A percentile compares a stretch with the other conserved stretches of the same genome.
These are phyloP conservation scores for Euphrasia arctica DNA, from an alignment of 305 asterid genomes.

Conservation along the genomic window DNA sequence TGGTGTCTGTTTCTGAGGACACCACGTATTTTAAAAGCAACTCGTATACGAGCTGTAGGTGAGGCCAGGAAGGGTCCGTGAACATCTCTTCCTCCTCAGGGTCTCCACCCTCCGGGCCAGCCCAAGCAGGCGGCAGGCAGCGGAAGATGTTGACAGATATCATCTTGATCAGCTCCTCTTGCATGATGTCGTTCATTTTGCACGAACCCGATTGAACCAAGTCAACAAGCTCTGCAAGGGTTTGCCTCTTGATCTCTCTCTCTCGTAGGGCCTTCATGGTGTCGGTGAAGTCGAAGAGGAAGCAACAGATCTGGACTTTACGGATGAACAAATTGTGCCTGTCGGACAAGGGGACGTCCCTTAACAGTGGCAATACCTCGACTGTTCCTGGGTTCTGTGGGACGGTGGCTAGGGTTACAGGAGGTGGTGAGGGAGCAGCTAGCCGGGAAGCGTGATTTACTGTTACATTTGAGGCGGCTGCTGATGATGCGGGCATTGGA, in stretches of 20 bases:
- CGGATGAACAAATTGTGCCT: slow-evolving; percentile 41
- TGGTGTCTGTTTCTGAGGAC: slow-evolving; percentile 65
- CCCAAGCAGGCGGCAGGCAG: slow-evolving; percentile 44
- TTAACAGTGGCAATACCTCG: slow-evolving; percentile 45
- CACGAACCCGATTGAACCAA: slow-evolving; percentile 49
- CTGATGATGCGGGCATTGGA: slow-evolving; percentile 45
- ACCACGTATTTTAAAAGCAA: slow-evolving; percentile 61
- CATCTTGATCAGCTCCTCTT: slow-evolving; percentile 53
- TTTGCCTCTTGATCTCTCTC: slow-evolving; percentile 58
- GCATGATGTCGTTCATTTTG: slow-evolving; percentile 55
- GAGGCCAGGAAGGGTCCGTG: slow-evolving; percentile 81
- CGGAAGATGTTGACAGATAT: slow-evolving; percentile 49
- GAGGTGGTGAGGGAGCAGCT: slow-evolving; percentile 32
- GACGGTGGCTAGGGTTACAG: slow-evolving; percentile 30
- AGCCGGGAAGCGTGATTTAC: slow-evolving; percentile 50
- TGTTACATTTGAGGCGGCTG: slow-evolving; percentile 44
- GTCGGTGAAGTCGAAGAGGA: slow-evolving; percentile 43
- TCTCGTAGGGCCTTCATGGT: slow-evolving; percentile 35
- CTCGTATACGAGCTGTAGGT: slow-evolving; percentile 77
- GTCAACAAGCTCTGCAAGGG: slow-evolving; percentile 48
- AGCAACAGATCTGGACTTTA: slow-evolving; percentile 45
- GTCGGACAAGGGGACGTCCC: slow-evolving; percentile 50
- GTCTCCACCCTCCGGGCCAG: slow-evolving; percentile 50
- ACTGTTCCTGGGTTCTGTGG: slow-evolving; percentile 33
- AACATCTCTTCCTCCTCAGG: slow-evolving; percentile 82